Percentiles rank a stretch among this genome's conserved stretches.
Evolutionary conservation across 768 basidiomycete genomes (phyloP).

Genomic region (Sporobolomyces pararoseus): DNA sequence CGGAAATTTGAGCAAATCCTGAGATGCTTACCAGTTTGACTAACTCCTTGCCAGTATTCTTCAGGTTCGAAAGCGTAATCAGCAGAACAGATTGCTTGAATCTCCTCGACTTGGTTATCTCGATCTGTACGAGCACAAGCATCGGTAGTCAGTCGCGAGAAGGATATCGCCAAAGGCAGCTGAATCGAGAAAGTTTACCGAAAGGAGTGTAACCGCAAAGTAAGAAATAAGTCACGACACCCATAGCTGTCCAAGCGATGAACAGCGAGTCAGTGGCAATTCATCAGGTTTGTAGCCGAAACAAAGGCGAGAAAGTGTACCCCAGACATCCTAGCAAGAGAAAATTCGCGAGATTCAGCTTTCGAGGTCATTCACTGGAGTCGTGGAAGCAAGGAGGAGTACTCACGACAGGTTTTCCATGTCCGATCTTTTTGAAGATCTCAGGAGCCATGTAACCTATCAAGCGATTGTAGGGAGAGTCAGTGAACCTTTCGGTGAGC

Average conservation of each 20-base stretch:
- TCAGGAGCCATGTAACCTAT: constrained; percentile 50
- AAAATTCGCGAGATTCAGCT: background rate
- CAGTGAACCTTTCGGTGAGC: background rate
- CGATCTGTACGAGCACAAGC: constrained; percentile 53
- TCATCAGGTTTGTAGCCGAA: background rate
- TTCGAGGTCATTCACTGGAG: background rate
- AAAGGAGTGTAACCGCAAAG: constrained; percentile 94
- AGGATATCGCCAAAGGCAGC: background rate
- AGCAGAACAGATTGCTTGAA: constrained; percentile 89
- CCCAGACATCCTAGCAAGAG: constrained; percentile 4
- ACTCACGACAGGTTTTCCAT: constrained; percentile 77
- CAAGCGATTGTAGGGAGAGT: background rate
- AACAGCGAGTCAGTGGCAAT: background rate
- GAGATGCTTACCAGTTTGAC: constrained; percentile 31
- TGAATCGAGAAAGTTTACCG: constrained; percentile 47
- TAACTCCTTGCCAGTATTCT: constrained; percentile 77
- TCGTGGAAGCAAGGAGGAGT: no score
- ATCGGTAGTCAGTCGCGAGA: background rate
- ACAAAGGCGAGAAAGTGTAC: background rate
- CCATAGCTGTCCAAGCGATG: constrained; percentile 59
- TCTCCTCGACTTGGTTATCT: constrained; percentile 71
- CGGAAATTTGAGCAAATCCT: no score
- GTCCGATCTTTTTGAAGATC: constrained; percentile 67
- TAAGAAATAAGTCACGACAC: constrained; percentile 96
- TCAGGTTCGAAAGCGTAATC: constrained; percentile 87